Percentiles rank a stretch among this genome's conserved stretches.
Conservation (phyloP, 192 early-diverging fungal genomes). For the Spizellomyces sp. region DNA sequence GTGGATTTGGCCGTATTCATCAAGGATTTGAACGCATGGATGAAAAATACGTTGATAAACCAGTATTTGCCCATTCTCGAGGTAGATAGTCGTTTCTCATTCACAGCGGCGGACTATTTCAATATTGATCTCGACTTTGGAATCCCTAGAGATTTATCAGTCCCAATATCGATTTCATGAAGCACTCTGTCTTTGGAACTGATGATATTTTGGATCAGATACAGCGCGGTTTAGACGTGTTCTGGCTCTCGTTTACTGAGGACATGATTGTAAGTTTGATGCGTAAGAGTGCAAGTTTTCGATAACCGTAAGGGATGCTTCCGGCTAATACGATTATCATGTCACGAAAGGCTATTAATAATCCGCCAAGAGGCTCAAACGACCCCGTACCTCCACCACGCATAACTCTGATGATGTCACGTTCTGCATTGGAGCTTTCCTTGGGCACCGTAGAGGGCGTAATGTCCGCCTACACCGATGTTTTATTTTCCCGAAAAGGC, state of each 20-base stretch:
- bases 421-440: conserved; percentile 26
- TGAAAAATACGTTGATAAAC: conserved; percentile 44
- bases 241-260: conserved; percentile 40
- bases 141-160: conserved; percentile 6
- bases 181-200: conserved; percentile 31
- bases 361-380: neutral
- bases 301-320: too few relatives aligned
- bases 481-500: conserved; percentile 29
- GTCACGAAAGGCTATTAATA: neutral
- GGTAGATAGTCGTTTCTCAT: neutral
- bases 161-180: conserved; percentile 28
- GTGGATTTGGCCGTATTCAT: conserved; percentile 22
- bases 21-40: conserved; percentile 38
- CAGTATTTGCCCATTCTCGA: conserved; percentile 38
- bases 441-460: conserved; percentile 31
- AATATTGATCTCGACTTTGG: neutral
- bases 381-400: neutral
- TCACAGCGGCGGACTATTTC: neutral
- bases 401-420: conserved; percentile 24
- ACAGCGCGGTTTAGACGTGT: conserved; percentile 42
- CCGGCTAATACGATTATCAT: too few relatives aligned
- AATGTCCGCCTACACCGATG: conserved; percentile 32
- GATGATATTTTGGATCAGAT: conserved; percentile 44
- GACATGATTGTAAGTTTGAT: conserved; percentile 31
- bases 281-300: too few relatives aligned